These are phyloP conservation scores for Rubia occidens DNA, from an alignment of 305 asterid genomes.

Conservation along the genomic window DNA sequence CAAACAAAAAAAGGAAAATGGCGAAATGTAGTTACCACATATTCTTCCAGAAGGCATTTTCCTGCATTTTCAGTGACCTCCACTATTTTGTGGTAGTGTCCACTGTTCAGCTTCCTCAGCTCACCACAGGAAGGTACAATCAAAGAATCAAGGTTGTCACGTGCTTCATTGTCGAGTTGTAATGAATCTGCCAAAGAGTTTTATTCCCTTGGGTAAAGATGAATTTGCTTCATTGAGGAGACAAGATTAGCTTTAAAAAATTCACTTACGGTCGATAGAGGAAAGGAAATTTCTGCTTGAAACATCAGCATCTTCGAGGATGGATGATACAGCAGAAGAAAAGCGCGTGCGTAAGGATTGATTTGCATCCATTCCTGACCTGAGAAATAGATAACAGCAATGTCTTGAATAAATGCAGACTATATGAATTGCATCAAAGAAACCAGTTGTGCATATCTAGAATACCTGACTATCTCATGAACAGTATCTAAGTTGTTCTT, in stretches of 20 bases:
- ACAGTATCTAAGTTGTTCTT: constrained; percentile 64
- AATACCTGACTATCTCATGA: constrained; percentile 59
- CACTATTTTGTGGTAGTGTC: constrained; percentile 71
- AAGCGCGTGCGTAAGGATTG: constrained; percentile 50
- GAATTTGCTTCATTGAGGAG: background rate
- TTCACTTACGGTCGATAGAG: constrained; percentile 76
- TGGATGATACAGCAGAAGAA: constrained; percentile 73
- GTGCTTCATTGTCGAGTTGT: constrained; percentile 94
- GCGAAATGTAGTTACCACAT: constrained; percentile 38
- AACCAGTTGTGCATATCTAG: constrained; percentile 8
- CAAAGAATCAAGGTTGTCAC: constrained; percentile 68
- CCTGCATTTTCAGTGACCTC: constrained; percentile 84
- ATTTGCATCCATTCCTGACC: constrained; percentile 81
- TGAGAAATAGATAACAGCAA: constrained; percentile 15
- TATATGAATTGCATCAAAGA: background rate
- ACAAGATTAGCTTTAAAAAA: constrained; percentile 9
- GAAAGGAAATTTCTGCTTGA: constrained; percentile 73
- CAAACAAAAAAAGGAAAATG: background rate
- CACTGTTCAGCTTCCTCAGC: constrained; percentile 66
- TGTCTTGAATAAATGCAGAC: background rate
- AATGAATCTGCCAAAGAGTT: constrained; percentile 50
- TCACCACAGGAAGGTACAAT: constrained; percentile 82
- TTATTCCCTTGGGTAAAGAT: background rate
- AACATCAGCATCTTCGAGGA: constrained; percentile 59
- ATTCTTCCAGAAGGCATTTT: constrained; percentile 75